Base-by-base conservation (phyloP, 441 rosid species). In the Corymbia citriodora region DNA sequence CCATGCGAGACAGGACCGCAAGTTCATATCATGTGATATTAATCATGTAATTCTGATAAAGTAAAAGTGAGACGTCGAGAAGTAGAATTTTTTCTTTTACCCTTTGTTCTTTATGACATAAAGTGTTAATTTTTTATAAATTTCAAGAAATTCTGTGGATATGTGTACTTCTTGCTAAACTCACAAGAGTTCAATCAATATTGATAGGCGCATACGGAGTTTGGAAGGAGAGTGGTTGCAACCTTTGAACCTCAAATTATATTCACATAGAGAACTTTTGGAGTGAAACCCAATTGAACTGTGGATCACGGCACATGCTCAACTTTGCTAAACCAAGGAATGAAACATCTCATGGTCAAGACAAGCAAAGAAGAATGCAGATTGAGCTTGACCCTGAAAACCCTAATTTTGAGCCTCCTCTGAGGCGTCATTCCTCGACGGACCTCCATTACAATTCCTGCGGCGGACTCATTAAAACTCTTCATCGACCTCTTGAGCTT, bases 401-500 rank as follows among this genome's bases (percentile, higher is more conserved):
- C 93, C 91, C 91, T 93, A 49, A 92, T 31, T 86, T 89, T 90
- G 14, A 93, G 21, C 90, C 89, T 93, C 87, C 92, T 93, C 88
- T 54, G 89, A 1, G 92, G 89, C 31, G 92, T 79, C 15, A 79
- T 59, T 52, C 92, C 94, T 82, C 82, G 87, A 4, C 90, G 90
- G 48, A 90, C 55, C 4, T 91, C 92, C 54, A 52, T 49, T 55
- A 91, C 90, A 33, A 88, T 81, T 13, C 87, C 91, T 10, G 55
- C 27, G 8, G 92, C 93, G 1, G 91, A 89, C 87, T 88, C 90
- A 15, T 91, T 92, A 13, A 95, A 15, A 87, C 91, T 92, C 90
- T 90, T 94, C 87, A 91, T 70, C 12, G 91, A 92, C 59, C 91
- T 93, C 92, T 86, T 93, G 72, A 94, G 59, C 91, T 88, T 94